Conservation (phyloP, 1,284 basidiomycete species). For the Irpex sp. region DNA sequence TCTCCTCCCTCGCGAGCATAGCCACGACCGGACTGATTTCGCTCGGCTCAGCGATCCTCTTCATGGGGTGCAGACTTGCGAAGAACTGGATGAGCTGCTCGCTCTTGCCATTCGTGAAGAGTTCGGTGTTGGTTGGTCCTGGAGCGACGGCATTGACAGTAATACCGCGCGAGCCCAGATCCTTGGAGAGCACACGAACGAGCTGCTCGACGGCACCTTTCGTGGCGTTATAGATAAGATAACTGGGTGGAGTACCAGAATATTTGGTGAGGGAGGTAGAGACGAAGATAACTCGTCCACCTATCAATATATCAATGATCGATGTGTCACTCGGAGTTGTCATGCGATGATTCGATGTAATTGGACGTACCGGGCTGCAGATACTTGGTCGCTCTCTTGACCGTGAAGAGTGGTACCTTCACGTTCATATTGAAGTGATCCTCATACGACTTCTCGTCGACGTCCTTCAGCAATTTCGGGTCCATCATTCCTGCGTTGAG, state of each 20-base stretch:
- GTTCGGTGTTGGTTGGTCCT: slow-evolving; percentile 45
- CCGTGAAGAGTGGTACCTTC: slow-evolving; percentile 51
- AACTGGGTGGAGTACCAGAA: slow-evolving; percentile 41
- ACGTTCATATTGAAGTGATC: slow-evolving; percentile 47
- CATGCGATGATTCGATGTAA: not conserved
- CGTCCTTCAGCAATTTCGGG: slow-evolving; percentile 35
- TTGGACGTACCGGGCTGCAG: slow-evolving; percentile 36
- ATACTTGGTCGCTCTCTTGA: slow-evolving; percentile 38
- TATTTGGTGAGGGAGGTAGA: slow-evolving; percentile 45
- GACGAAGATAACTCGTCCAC: slow-evolving; percentile 54
- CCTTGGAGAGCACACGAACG: slow-evolving; percentile 49
- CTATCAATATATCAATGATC: slow-evolving; percentile 20
- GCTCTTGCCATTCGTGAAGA: slow-evolving; percentile 47
- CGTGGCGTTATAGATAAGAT: slow-evolving; percentile 47
- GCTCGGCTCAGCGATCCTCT: slow-evolving; percentile 42
- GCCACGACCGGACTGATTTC: slow-evolving; percentile 48
- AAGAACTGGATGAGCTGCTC: slow-evolving; percentile 41
- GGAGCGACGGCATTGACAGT: slow-evolving; percentile 54
- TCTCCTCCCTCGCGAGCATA: slow-evolving; percentile 46
- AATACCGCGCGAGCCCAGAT: slow-evolving; percentile 43
- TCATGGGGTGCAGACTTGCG: slow-evolving; percentile 38
- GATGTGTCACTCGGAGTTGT: not conserved
- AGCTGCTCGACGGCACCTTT: slow-evolving; percentile 55
- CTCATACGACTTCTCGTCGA: slow-evolving; percentile 47
- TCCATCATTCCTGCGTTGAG: slow-evolving; percentile 51